phyloP scores from a whole-genome alignment of 2,329 filamentous ascomycete species.

The Trichoderma sp. region DNA sequence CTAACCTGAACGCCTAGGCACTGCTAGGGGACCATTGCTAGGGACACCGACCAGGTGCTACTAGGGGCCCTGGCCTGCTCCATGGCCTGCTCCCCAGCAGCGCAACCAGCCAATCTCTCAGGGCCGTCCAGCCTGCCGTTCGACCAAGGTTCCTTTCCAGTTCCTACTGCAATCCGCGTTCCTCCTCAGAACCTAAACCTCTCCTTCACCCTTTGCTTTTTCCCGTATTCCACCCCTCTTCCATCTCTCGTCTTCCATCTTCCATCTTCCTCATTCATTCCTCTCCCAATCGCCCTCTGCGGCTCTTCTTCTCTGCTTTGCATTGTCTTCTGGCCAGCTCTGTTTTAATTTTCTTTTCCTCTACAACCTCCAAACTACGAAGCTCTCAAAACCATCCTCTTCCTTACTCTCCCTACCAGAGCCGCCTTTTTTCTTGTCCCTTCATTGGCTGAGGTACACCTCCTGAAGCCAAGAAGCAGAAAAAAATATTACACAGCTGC shows the following conservation, averaged over 20 bases:
- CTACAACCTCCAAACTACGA: neutral
- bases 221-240: constrained; percentile 15
- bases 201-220: constrained; percentile 13
- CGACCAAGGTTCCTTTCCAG: too few species aligned
- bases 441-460: constrained; percentile 7
- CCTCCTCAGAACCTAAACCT: constrained; percentile 17
- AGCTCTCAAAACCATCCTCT: neutral
- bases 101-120: neutral
- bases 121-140: neutral
- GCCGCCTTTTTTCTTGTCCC: neutral
- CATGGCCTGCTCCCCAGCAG: neutral
- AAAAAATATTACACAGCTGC: constrained; percentile 8
- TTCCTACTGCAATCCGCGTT: neutral
- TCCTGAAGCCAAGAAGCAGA: neutral
- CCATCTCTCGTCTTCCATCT: constrained; percentile 14
- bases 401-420: constrained; percentile 1
- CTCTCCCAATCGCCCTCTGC: constrained; percentile 9
- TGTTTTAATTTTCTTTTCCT: neutral
- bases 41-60: neutral
- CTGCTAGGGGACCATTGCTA: constrained; percentile 14
- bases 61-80: neutral
- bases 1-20: neutral
- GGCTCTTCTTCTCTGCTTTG: constrained; percentile 4
- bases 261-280: constrained; percentile 17
- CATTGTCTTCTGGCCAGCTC: constrained; percentile 20